Evolutionary conservation across 2,329 filamentous ascomycete species (phyloP).

Genomic region (Fusarium sp.): DNA sequence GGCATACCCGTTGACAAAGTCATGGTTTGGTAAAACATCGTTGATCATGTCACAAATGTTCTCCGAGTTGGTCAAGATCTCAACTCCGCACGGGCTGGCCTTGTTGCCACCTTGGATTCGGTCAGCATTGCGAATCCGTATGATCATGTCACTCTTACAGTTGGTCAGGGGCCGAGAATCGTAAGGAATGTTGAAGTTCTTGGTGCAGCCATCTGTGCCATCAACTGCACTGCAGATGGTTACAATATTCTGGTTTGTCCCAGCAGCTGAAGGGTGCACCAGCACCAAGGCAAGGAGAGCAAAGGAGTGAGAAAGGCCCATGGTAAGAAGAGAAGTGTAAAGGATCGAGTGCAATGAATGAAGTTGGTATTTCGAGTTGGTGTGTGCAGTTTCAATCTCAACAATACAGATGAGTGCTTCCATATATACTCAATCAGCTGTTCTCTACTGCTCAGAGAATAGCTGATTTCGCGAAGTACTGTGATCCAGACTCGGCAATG

Average conservation of each 20-base stretch:
- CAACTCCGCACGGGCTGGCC: conserved; percentile 24
- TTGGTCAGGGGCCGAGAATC: conserved; percentile 21
- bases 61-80: conserved; percentile 14
- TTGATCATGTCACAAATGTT: conserved; percentile 26
- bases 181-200: conserved; percentile 14
- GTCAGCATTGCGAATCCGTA: not conserved
- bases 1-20: conserved; percentile 9
- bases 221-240: conserved; percentile 24
- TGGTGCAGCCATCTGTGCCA: conserved; percentile 26
- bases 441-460: not conserved
- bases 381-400: not conserved
- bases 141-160: not conserved
- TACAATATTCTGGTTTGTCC: conserved; percentile 20
- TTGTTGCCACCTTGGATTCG: not conserved
- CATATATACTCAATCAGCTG: not conserved
- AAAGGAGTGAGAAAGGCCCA: not conserved
- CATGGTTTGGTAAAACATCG: conserved; percentile 6
- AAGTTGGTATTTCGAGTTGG: not conserved
- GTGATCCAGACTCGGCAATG: not conserved
- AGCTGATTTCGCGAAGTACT: not conserved
- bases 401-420: not conserved
- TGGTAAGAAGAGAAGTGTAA: not conserved
- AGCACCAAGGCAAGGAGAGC: not conserved
- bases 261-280: not conserved
- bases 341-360: not conserved